Base-by-base conservation (phyloP, 768 basidiomycete genomes). In the Lentinula lateritia region DNA sequence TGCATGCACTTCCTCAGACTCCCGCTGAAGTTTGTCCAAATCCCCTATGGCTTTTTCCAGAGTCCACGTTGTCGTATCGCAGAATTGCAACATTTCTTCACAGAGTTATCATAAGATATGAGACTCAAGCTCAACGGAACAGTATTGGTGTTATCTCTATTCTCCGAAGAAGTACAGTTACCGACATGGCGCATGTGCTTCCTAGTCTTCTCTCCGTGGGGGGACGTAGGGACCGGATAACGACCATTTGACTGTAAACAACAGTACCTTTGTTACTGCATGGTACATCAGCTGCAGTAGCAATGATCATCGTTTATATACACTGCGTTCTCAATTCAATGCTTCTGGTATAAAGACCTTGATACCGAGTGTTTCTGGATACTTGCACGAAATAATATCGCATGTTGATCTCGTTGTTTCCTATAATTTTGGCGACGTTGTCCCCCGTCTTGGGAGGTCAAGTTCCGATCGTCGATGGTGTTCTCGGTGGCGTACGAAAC, bases 401-500 rank as follows among this genome's bases (percentile, higher is more conserved):
- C 41, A 59, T 59, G 58, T 23, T 59, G 20, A 23, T 59, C 23
- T n/a, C 58, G 3, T 50, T 59, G 18, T 32, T 59, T 8, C 36
- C 58, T 15, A n/a, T 23, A 20, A 12, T 50, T 50, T 41, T 59
- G 9, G 46, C 48, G 15, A 32, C 36, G 39, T n/a, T 60, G 16
- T 58, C 62, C 15, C 10, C 28, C 46, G 52, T 43, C 28, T 36
- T 64, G n/a, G 61, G 48, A 16, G 61, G 61, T n/a, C 64, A 65
- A 56, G 39, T 65, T 28, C 64, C 64, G 3, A 57, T 62, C 32
- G 35, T 58, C 34, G 58, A 65, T 16, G 64, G 64, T 46, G 61
- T 65, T 23, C 18, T 59, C 20, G 64, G 64, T 41, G 64, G 61
- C 1, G 61, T 62, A 12, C 35, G 54, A 9, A 52, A 60, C 45